Evolutionary conservation across 2,329 filamentous ascomycete genomes (phyloP), one percentile per base, ranked within the genome.

Genomic region (Diaporthe aspalathi): DNA sequence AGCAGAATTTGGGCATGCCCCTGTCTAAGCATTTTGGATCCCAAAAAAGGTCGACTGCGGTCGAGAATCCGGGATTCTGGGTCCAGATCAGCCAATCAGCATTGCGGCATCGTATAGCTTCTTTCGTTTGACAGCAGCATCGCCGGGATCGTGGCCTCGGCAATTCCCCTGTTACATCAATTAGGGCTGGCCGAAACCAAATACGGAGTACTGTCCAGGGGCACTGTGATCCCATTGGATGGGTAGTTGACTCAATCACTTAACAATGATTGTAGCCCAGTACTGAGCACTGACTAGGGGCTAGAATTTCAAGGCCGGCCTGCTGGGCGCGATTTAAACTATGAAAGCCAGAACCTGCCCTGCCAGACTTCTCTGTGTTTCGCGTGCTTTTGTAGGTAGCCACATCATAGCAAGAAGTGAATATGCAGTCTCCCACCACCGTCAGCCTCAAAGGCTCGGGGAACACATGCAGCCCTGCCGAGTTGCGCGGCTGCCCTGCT

Each of bases 391-490:
- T 54, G 27, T 62, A 17, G 16, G 27, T 17, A 53, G 8, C 6
- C 56, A 27, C 12, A 2, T 32, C 27, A 32, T 40, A 35, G 40
- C 57, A 47, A 63, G n/a, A n/a, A 20, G n/a, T 14, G 40, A 62
- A 5, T 38, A 63, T 63, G 57, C 57, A 47, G 40, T 63, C 57
- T 6, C 20, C 57, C 17, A 22, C 57, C 5, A 40, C 40, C 17
- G 40, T n/a, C 57, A 63, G 57, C 57, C 57, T 63, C 40, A 40
- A 63, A n/a, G 40, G 40, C 57, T 45, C 24, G 20, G n/a, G 11
- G 17, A 47, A 40, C 57, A 22, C 57, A 63, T 47, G 57, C 57
- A 63, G 57, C 57, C 24, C 40, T 47, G 57, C 57, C 27, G 57
- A 63, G 2, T 22, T 63, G 12, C 6, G 40, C 24, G 57, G 57